Base-by-base conservation (phyloP, 208 protist species). In the Hexamita inflata region DNA sequence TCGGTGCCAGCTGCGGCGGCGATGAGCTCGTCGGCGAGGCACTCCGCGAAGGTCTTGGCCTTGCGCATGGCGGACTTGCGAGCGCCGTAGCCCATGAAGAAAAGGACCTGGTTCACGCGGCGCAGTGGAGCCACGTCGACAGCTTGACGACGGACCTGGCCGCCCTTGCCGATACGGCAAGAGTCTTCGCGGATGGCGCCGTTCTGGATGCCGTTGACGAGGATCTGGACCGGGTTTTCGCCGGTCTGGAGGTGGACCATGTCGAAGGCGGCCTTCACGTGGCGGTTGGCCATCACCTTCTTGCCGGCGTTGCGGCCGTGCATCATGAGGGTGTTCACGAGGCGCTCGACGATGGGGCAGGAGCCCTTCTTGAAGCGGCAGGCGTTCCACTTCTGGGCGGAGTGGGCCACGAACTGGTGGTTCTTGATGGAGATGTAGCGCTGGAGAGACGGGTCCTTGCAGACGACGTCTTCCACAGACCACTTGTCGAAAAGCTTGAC, bases 41-140 rank as follows among this genome's bases (percentile, higher is more conserved):
- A 99, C 90, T 99, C 96, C 77, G 96, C 88, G 76, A 99, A 91
- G 61, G 94, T 95, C 89, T 98, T 98, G 82, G 98, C 92, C 88
- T 94, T 98, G 82, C 96, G 89, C 93, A 99, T 99, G 58, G 95
- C 85, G 75, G 95, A 84, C 78, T 93, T 86, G 78, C 96, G 92
- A 65, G 95, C 92, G 82, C 96, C 96, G 78, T 89, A 92, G 87
- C 88, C 92, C 80, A 98, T 88, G 61, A 97, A 86, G 84, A 92
- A 96, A 82, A 99, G 88, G 73, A 92, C 90, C 86, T 95, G 82
- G 87, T 99, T 97, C 73, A 99, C 94, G 79, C 96, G 92, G 82
- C 96, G 92, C 81, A 99, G 92, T 77, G 96, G 96, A 30, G 95
- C 97, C 80, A 99, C 95, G 89, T 99, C 96, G 80, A 98, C 95